Evolutionary conservation across 2,329 filamentous ascomycete genomes (phyloP).

Genomic region (Penicillium fuscoglaucum): DNA sequence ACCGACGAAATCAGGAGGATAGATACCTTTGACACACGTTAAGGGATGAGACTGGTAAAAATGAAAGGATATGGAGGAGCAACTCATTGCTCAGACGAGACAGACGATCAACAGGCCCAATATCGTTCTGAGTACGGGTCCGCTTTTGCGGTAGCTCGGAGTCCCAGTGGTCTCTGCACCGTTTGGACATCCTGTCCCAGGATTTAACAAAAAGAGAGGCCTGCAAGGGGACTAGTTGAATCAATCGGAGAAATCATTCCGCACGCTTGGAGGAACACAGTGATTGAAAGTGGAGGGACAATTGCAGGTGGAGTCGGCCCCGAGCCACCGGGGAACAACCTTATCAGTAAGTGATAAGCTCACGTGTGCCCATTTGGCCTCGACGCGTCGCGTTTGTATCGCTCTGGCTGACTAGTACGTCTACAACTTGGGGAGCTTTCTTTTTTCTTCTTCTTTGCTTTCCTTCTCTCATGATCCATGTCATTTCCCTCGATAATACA

Average conservation of each 20-base stretch:
- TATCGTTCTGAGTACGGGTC: slow-evolving; percentile 30
- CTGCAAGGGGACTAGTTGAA: neutral
- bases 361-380: slow-evolving; percentile 2
- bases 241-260: neutral
- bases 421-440: neutral
- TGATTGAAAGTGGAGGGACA: neutral
- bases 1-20: slow-evolving; percentile 1
- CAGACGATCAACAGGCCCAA: slow-evolving; percentile 57
- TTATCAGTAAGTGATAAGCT: slow-evolving; percentile 10
- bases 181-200: slow-evolving; percentile 36
- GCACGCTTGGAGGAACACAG: neutral
- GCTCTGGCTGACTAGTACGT: neutral
- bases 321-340: neutral
- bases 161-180: slow-evolving; percentile 23
- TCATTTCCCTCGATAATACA: neutral
- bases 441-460: neutral
- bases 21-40: slow-evolving; percentile 61
- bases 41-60: slow-evolving; percentile 68
- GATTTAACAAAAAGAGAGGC: neutral
- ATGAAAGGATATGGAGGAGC: slow-evolving; percentile 77
- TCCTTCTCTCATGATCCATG: neutral
- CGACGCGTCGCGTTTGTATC: slow-evolving; percentile 15
- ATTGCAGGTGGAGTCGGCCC: neutral
- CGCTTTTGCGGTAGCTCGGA: slow-evolving; percentile 46
- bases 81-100: slow-evolving; percentile 83